Base-by-base conservation (phyloP, 1,139 yeast genomes). In the Zygoascus meyerae region DNA sequence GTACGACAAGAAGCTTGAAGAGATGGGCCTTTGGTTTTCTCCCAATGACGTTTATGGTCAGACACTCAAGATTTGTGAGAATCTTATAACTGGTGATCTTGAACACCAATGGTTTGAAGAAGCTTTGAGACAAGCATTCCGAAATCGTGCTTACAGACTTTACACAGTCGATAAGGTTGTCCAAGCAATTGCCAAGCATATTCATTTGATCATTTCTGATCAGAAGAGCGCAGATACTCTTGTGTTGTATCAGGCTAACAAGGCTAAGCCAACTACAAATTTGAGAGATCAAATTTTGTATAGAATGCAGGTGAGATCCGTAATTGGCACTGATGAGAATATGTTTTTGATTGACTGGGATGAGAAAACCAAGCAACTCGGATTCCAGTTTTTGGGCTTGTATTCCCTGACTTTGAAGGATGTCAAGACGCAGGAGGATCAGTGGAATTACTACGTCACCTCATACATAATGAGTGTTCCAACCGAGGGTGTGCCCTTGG, bases 51-150 rank as follows among this genome's bases (percentile, higher is more conserved):
- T 94, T 48, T 94, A 92, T 64, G 68, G 73, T 34, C 97, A 92
- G 66, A 77, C 89, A 15, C 71, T 92, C 50, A 71, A 71, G 2
- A 72, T 92, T 49, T 78, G 95, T 47, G 89, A 80, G 57, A 78
- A 80, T 54, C 71, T 90, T 46, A 85, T 94, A 54, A 95, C 87
- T 59, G 96, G 95, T 28, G 95, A 89, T 36, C 71, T 92, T 46
- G 98, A 92, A 59, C 95, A 89, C 56, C 95, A 85, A 65, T 84
- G 94, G 86, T 92, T 86, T 64, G 99, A 92, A 69, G 98, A 92
- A 65, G 77, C 95, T 18, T 70, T 94, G 52, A 86, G 99, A 55
- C 97, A 90, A 71, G 97, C 95, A 0, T 92, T 86, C 70, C 79
- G 94, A 59, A 94, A 92, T 67, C 83, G 81, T 55, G 98, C 97